A percentile compares a stretch with the other conserved stretches of the same genome.
Conservation (phyloP, 305 asterid genomes). For the Fraxinus sp. region DNA sequence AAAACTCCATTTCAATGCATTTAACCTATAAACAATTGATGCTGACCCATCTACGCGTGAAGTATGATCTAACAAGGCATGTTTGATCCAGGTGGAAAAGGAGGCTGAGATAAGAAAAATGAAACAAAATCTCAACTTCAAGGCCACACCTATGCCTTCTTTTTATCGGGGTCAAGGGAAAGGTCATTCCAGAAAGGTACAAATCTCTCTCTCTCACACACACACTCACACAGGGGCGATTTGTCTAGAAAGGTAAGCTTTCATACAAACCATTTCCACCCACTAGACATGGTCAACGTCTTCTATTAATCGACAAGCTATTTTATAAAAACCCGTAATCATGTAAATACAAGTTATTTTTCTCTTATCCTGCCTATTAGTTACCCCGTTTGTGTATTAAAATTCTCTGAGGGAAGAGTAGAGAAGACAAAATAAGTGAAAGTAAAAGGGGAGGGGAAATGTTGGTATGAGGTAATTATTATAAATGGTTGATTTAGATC, state of each 20-base stretch:
- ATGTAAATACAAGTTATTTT: background rate
- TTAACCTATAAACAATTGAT: background rate
- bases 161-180: slow-evolving; percentile 35
- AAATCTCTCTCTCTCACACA: background rate
- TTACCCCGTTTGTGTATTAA: background rate
- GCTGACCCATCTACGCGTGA: slow-evolving; percentile 1
- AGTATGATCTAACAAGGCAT: slow-evolving; percentile 15
- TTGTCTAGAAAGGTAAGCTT: background rate
- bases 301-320: background rate
- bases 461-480: background rate
- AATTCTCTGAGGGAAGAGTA: background rate
- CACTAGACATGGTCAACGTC: background rate
- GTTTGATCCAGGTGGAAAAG: slow-evolving; percentile 45
- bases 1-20: background rate
- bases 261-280: background rate
- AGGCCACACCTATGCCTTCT: slow-evolving; percentile 43
- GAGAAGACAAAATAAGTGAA: background rate
- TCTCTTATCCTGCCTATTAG: background rate
- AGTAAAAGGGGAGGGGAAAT: background rate
- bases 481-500: background rate
- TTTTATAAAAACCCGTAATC: background rate
- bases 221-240: background rate
- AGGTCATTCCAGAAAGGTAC: slow-evolving; percentile 39
- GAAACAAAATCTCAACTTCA: slow-evolving; percentile 44
- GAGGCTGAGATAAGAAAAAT: slow-evolving; percentile 36